Conservation (phyloP, 2,329 filamentous ascomycete species). For the Ceratocystis papillata region DNA sequence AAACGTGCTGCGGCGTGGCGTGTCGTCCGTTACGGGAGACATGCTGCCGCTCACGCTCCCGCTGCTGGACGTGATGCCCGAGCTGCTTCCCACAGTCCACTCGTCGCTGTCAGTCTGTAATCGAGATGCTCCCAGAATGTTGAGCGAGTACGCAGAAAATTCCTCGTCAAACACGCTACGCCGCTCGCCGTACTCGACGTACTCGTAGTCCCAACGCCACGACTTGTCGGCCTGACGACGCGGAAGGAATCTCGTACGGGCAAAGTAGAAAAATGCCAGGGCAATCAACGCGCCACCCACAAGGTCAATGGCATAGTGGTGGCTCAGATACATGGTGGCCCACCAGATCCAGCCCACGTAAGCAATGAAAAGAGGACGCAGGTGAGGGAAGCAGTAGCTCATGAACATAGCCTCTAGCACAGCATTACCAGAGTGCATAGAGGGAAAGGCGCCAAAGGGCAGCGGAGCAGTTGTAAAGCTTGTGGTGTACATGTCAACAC, state of each 20-base stretch:
- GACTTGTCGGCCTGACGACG: conserved; percentile 73
- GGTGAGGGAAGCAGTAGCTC: conserved; percentile 78
- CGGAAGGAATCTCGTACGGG: conserved; percentile 70
- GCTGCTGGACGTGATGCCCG: conserved; percentile 39
- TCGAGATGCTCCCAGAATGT: conserved; percentile 36
- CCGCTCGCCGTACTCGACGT: conserved; percentile 61
- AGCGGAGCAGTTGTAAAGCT: conserved; percentile 82
- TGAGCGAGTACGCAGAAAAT: conserved; percentile 38
- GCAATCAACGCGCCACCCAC: conserved; percentile 75
- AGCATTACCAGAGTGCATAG: conserved; percentile 79
- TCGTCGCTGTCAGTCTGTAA: conserved; percentile 60
- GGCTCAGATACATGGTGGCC: conserved; percentile 95
- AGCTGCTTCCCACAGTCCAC: conserved; percentile 81
- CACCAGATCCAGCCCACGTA: conserved; percentile 96
- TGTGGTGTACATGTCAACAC: conserved; percentile 84
- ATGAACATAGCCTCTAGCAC: conserved; percentile 87
- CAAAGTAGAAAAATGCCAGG: conserved; percentile 68
- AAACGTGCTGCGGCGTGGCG: conserved; percentile 26
- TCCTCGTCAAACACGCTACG: conserved; percentile 36
- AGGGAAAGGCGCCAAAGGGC: conserved; percentile 91
- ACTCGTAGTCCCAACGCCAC: conserved; percentile 92
- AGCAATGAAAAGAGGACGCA: conserved; percentile 66
- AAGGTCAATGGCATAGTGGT: conserved; percentile 92
- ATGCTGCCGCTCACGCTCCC: conserved; percentile 40
- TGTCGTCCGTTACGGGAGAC: conserved; percentile 41